Evolutionary conservation across 2,329 filamentous ascomycete genomes (phyloP).

Genomic region (Tolypocladium ophioglossoides): DNA sequence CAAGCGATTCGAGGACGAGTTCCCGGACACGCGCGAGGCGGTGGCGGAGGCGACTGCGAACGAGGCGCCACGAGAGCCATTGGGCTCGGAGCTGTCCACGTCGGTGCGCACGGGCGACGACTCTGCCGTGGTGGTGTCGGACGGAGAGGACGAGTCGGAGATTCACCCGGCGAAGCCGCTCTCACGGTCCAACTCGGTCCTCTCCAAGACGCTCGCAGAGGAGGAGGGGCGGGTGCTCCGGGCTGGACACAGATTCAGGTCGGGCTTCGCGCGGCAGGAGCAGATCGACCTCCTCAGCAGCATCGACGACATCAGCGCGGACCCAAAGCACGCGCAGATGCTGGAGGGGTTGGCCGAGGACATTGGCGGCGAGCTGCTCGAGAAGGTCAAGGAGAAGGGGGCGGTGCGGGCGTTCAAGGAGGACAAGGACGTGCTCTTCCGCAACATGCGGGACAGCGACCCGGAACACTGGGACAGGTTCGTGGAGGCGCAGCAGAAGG

Average conservation of each 20-base stretch:
- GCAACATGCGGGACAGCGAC: slow-evolving; percentile 46
- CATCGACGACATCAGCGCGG: slow-evolving; percentile 37
- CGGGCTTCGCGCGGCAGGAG: slow-evolving; percentile 39
- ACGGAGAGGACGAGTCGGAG: slow-evolving; percentile 38
- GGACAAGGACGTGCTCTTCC: slow-evolving; percentile 38
- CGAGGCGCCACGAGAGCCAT: slow-evolving; percentile 5
- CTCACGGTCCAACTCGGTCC: slow-evolving; percentile 41
- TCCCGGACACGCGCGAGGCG: slow-evolving; percentile 65
- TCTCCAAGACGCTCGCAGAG: slow-evolving; percentile 42
- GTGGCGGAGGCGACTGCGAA: background rate
- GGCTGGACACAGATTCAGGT: slow-evolving; percentile 45
- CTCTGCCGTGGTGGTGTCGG: slow-evolving; percentile 26
- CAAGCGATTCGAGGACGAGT: slow-evolving; percentile 90
- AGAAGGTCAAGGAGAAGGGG: slow-evolving; percentile 45
- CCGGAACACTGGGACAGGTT: slow-evolving; percentile 56
- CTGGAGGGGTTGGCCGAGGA: slow-evolving; percentile 55
- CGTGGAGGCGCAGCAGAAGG: slow-evolving; percentile 50
- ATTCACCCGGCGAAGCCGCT: slow-evolving; percentile 29
- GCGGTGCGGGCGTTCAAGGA: slow-evolving; percentile 52
- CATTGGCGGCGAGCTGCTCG: slow-evolving; percentile 48
- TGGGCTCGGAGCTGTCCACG: slow-evolving; percentile 10
- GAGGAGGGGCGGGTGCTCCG: slow-evolving; percentile 48
- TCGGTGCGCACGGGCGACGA: slow-evolving; percentile 22
- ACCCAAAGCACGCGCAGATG: slow-evolving; percentile 39
- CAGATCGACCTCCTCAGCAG: slow-evolving; percentile 38